Conservation (phyloP, 2,329 filamentous ascomycete species). For the Pseudopithomyces maydicus region DNA sequence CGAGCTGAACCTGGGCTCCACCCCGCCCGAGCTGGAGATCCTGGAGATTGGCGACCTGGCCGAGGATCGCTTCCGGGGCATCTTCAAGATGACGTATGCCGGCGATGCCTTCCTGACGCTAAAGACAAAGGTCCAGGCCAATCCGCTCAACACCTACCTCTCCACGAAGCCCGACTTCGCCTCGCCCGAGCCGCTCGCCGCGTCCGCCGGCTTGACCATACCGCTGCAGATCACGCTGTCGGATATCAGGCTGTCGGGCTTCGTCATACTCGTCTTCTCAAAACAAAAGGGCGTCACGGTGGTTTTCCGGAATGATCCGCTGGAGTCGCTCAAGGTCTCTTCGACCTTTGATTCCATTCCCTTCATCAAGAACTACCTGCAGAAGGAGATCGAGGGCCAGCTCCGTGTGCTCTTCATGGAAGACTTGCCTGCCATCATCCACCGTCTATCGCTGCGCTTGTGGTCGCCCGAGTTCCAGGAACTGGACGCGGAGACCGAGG, state of each 20-base stretch:
- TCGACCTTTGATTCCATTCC: conserved; percentile 99
- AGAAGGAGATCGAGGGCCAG: conserved; percentile 94
- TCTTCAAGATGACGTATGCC: conserved; percentile 99
- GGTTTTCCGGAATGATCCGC: conserved; percentile 96
- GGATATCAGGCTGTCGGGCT: conserved; percentile 92
- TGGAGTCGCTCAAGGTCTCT: conserved; percentile 97
- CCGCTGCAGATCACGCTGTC: conserved; percentile 97
- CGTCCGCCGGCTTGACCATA: conserved; percentile 90
- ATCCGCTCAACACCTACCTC: conserved; percentile 94
- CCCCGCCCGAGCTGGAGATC: conserved; percentile 94
- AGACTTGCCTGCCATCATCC: conserved; percentile 93
- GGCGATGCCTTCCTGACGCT: conserved; percentile 95
- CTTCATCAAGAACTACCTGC: conserved; percentile 95
- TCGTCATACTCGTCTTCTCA: conserved; percentile 97
- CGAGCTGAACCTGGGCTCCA: conserved; percentile 93
- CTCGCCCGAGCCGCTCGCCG: conserved; percentile 88
- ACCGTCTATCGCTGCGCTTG: conserved; percentile 83
- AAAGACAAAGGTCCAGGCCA: conserved; percentile 95
- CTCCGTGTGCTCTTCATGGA: conserved; percentile 96
- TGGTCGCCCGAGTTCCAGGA: conserved; percentile 87
- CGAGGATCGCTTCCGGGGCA: conserved; percentile 94
- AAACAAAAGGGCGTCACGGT: conserved; percentile 95
- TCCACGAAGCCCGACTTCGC: conserved; percentile 90
- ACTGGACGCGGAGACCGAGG: conserved; percentile 61
- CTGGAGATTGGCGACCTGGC: conserved; percentile 96